Evolutionary conservation across 495 filamentous ascomycete genomes (phyloP), one percentile per base, ranked within the genome.

Genomic region (Hypoxylon perforatum): DNA sequence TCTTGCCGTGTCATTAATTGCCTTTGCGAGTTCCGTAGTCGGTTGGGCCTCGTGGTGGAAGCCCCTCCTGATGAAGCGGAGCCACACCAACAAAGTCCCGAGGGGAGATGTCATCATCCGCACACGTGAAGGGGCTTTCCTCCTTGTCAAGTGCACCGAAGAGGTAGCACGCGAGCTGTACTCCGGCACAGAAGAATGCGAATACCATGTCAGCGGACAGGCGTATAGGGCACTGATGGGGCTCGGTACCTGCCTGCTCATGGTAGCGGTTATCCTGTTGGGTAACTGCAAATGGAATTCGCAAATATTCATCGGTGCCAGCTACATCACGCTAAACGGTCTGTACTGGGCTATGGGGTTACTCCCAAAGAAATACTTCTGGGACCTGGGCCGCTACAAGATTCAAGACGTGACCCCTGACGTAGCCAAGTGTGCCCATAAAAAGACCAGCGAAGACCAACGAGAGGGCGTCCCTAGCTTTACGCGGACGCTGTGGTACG

Each of bases 121-220:
- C 19, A 88, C 86, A 14, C 82, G 86, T 7, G 77, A 85, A 57
- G 88, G 88, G 3, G 86, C 84, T 1, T 88, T 91, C 59, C 60
- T 90, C 2, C 67, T 89, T 17, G 76, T 91, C 22, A 76, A 81
- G 39, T 90, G 89, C 67, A 77, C 79, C 11, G 89, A 91, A 74
- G 82, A 87, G 9, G 81, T 90, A 7, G 84, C 87, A 8, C 80
- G 88, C 18, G 86, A 90, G 73, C 80, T 91, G 1, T 91, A 91
- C 70, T 80, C 75, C 10, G 86, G 85, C 28, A 85, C 85, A 0
- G 85, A 89, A 61, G 75, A 81, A 61, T 87, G 86, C 74, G 69
- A 79, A 17, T 85, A 87, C 55, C 76, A 78, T 30, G 79, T 86
- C 7, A 70, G 71, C 11, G 78, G 78, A 1, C 64, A 54, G 1